These are phyloP conservation scores for Candida berthetii DNA, from an alignment of 805 yeast species.

Conservation along the genomic window DNA sequence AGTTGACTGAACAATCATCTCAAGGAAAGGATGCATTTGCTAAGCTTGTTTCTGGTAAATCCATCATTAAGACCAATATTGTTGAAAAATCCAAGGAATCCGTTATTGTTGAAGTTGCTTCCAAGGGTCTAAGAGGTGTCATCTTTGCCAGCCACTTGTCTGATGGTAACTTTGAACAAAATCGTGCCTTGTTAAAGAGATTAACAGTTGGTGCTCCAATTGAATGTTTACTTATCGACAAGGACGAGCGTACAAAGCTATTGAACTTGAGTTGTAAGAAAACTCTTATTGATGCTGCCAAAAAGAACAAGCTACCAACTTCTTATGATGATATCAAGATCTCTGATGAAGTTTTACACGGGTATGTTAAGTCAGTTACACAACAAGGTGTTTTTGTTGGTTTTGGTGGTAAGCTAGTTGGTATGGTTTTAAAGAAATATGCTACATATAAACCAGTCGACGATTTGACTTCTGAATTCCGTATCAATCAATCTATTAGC, in stretches of 20 bases:
- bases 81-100: slow-evolving; percentile 75
- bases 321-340: slow-evolving; percentile 50
- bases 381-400: slow-evolving; percentile 76
- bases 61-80: slow-evolving; percentile 52
- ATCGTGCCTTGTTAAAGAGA: slow-evolving; percentile 58
- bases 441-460: slow-evolving; percentile 49
- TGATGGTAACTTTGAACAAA: slow-evolving; percentile 70
- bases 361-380: slow-evolving; percentile 77
- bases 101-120: slow-evolving; percentile 51
- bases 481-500: slow-evolving; percentile 63
- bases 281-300: slow-evolving; percentile 62
- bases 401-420: slow-evolving; percentile 76
- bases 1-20: slow-evolving; percentile 48
- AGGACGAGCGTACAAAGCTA: slow-evolving; percentile 53
- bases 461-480: slow-evolving; percentile 49
- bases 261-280: slow-evolving; percentile 60
- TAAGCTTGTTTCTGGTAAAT: slow-evolving; percentile 51
- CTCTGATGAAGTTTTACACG: slow-evolving; percentile 47
- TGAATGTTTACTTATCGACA: slow-evolving; percentile 61
- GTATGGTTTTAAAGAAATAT: slow-evolving; percentile 72
- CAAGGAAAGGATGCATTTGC: slow-evolving; percentile 42
- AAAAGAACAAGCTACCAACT: slow-evolving; percentile 46
- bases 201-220: slow-evolving; percentile 54
- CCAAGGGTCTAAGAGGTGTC: slow-evolving; percentile 55
- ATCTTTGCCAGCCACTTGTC: slow-evolving; percentile 69